Percentiles rank a stretch among this genome's conserved stretches.
These are phyloP conservation scores for Carex sylvatica DNA, from an alignment of 202 grass and related monocot genomes.

Conservation along the genomic window DNA sequence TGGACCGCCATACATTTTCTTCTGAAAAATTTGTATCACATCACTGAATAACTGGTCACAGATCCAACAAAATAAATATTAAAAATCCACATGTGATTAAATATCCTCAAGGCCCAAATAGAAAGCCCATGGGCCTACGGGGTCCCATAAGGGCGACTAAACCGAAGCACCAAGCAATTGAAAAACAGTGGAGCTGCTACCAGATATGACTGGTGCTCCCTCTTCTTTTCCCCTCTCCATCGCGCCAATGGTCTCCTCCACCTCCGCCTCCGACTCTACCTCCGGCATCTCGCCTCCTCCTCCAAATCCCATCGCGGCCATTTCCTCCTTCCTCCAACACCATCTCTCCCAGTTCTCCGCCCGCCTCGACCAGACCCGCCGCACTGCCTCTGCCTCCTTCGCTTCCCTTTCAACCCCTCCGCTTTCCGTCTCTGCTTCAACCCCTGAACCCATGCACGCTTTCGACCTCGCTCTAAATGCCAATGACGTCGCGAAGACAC, in stretches of 20 bases:
- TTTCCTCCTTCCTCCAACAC: conserved; percentile 68
- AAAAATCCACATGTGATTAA: not conserved
- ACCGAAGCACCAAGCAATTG: conserved; percentile 6
- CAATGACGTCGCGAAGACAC: conserved; percentile 63
- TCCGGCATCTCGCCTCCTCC: not conserved
- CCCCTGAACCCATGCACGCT: conserved; percentile 21
- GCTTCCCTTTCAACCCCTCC: not conserved
- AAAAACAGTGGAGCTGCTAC: conserved; percentile 27
- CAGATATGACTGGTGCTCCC: conserved; percentile 26
- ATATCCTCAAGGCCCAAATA: not conserved
- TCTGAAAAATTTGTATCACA: too few relatives aligned
- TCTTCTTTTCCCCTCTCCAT: conserved; percentile 62
- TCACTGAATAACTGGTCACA: too few relatives aligned
- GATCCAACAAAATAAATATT: not conserved
- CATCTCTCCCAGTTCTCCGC: conserved; percentile 59
- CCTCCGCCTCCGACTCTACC: conserved; percentile 8
- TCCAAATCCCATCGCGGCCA: conserved; percentile 50
- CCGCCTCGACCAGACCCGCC: conserved; percentile 44
- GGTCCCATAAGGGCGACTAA: not conserved
- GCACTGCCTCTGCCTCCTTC: conserved; percentile 16
- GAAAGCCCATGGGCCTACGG: conserved; percentile 10
- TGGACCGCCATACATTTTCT: too few relatives aligned
- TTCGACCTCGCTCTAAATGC: conserved; percentile 58
- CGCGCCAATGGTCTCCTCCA: conserved; percentile 36
- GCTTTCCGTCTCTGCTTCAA: conserved; percentile 32